A percentile compares a stretch with the other conserved stretches of the same genome.
Conservation (phyloP, 2,329 filamentous ascomycete genomes). For the Pseudogymnoascus sp. region DNA sequence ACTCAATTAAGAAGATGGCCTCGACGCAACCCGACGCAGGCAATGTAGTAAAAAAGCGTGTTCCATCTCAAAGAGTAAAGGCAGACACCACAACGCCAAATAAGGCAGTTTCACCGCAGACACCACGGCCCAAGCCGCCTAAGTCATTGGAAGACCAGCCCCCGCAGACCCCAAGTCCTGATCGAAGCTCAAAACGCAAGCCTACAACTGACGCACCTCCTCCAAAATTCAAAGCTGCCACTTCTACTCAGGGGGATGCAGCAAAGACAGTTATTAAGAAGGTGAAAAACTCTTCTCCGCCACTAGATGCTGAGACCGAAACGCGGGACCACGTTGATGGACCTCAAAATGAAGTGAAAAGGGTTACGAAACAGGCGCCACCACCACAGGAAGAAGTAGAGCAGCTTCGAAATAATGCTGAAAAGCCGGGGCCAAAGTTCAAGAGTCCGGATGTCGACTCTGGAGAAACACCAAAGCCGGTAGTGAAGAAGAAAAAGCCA, state of each 20-base stretch:
- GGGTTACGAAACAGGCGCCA: not conserved
- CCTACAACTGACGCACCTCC: not conserved
- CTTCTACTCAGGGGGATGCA: not conserved
- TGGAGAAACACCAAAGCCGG: conserved; percentile 10
- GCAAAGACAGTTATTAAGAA: not conserved
- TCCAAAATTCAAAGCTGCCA: not conserved
- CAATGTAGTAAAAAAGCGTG: not conserved
- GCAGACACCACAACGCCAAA: not conserved
- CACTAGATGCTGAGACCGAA: not conserved
- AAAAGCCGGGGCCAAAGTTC: not conserved
- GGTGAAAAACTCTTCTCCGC: not conserved
- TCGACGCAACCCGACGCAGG: conserved; percentile 12
- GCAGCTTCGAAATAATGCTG: not conserved
- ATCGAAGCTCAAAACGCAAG: not conserved
- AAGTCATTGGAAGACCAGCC: conserved; percentile 14
- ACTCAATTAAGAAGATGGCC: conserved; percentile 17
- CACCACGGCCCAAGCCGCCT: conserved; percentile 1
- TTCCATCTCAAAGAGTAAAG: not conserved
- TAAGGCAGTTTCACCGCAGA: not conserved
- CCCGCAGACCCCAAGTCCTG: not conserved
- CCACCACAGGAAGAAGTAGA: not conserved
- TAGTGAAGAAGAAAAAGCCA: conserved; percentile 13
- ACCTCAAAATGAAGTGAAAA: not conserved
- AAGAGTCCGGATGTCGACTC: not conserved
- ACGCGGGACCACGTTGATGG: not conserved